Base-by-base conservation (phyloP, 768 basidiomycete genomes). In the Mycena crocata region DNA sequence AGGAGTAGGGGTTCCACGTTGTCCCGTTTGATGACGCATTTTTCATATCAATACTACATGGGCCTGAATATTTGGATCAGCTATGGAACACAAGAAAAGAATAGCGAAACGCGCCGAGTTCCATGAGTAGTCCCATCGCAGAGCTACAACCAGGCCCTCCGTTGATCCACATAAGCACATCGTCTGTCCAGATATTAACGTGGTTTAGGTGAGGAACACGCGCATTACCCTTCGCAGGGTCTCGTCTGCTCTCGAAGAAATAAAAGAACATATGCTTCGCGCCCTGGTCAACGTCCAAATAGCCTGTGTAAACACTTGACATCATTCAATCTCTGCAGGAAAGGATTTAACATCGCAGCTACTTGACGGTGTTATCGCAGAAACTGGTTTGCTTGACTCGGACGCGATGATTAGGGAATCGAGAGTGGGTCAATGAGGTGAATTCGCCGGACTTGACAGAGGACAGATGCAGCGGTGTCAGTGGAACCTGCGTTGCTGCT, bases 111-210 rank as follows among this genome's bases (percentile, higher is more conserved):
- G 35, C 85, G 73, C 92, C 92, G 68, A 85, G 76, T 77, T 93
- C 92, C 90, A 91, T 90, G 32, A 92, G 83, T 44, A 93, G 79
- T 10, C 90, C 91, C 50, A 88, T 80, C 7, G 89, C 79, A 19
- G 84, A 84, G 5, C 83, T 84, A 61, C 84, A 84, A 23, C 86
- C 86, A 61, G 87, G 87, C 17, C 91, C 89, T 77, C 88, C 89
- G 55, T 90, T 90, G 45, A 89, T 89, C 89, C 89, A 90, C 86
- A 91, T 88, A 79, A 90, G 82, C 30, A 89, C 85, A 76, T 90
- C 88, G 71, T 90, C 90, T 83, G 35, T n/a, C 28, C 6, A 39
- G 21, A 4, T 21, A 46, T 42, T 57, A 70, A 56, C 49, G 32
- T 5, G 21, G 13, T 51, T 21, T 10, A 1, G 12, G 26, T 32